A percentile compares a stretch with the other conserved stretches of the same genome.
phyloP scores from a whole-genome alignment of 2,329 filamentous ascomycete species.

The Neofusicoccum sp. region DNA sequence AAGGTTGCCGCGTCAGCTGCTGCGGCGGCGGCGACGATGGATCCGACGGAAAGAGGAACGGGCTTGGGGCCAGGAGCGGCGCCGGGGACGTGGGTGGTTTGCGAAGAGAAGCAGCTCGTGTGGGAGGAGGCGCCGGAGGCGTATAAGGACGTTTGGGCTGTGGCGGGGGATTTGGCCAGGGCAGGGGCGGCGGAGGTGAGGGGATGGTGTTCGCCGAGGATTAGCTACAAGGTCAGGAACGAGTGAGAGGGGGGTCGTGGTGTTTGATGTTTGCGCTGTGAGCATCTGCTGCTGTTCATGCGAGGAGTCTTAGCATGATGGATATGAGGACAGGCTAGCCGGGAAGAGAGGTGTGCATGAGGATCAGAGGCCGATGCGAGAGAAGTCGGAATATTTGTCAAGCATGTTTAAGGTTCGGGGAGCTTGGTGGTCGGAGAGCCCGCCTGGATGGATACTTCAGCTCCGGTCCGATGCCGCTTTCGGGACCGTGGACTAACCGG shows the following conservation, averaged over 20 bases:
- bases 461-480: no score
- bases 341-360: no score
- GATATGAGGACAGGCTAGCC: no score
- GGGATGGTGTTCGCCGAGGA: slow-evolving; percentile 34
- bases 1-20: background rate
- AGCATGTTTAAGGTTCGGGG: no score
- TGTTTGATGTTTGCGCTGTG: no score
- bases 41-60: background rate
- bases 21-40: background rate
- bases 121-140: slow-evolving; percentile 41
- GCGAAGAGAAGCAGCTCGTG: slow-evolving; percentile 38
- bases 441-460: no score
- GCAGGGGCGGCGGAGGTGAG: slow-evolving; percentile 32
- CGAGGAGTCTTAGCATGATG: no score
- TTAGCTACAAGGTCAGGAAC: slow-evolving; percentile 41
- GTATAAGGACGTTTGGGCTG: slow-evolving; percentile 39
- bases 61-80: slow-evolving; percentile 9
- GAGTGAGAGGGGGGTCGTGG: slow-evolving; percentile 21
- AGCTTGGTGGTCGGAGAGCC: no score
- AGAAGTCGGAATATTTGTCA: no score
- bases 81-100: slow-evolving; percentile 37
- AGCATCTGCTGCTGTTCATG: background rate
- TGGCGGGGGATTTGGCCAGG: slow-evolving; percentile 35
- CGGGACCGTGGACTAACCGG: no score
- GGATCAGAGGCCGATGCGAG: no score